Conservation (phyloP, 2,329 filamentous ascomycete genomes). For the Penicillium sp. region DNA sequence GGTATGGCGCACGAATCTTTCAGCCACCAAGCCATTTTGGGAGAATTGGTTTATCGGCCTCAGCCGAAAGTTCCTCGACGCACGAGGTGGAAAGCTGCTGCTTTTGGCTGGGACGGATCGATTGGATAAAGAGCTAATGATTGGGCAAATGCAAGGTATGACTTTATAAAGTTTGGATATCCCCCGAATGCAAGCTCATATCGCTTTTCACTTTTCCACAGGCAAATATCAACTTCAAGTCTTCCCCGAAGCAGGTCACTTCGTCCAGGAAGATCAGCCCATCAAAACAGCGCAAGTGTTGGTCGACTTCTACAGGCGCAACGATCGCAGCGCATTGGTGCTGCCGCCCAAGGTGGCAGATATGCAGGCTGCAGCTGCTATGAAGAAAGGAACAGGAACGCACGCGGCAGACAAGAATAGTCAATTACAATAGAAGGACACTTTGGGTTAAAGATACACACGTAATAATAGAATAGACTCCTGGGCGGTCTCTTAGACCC, state of each 20-base stretch:
- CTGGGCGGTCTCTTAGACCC: too few species aligned
- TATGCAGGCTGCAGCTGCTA: conserved; percentile 47
- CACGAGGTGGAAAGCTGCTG: conserved; percentile 76
- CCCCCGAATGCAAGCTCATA: background rate
- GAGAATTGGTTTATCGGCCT: conserved; percentile 87
- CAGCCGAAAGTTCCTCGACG: conserved; percentile 79
- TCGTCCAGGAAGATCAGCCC: conserved; percentile 91
- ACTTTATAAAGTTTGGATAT: conserved; percentile 2
- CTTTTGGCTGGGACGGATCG: conserved; percentile 85
- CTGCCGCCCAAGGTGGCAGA: conserved; percentile 89
- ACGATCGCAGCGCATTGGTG: conserved; percentile 78
- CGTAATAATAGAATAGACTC: too few species aligned
- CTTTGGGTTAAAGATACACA: too few species aligned
- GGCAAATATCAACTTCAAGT: conserved; percentile 94
- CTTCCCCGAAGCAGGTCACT: conserved; percentile 91
- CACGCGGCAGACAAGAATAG: conserved; percentile 1
- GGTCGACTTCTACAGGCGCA: conserved; percentile 86
- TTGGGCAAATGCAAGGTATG: conserved; percentile 92
- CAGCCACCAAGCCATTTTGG: conserved; percentile 84
- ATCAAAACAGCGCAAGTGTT: conserved; percentile 81
- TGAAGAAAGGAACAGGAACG: conserved; percentile 33
- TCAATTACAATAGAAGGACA: too few species aligned
- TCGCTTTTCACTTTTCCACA: conserved; percentile 4
- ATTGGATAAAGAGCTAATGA: conserved; percentile 85
- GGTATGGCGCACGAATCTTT: conserved; percentile 82